Evolutionary conservation across 305 asterid genomes (phyloP).

Genomic region (Plantago coronopus): DNA sequence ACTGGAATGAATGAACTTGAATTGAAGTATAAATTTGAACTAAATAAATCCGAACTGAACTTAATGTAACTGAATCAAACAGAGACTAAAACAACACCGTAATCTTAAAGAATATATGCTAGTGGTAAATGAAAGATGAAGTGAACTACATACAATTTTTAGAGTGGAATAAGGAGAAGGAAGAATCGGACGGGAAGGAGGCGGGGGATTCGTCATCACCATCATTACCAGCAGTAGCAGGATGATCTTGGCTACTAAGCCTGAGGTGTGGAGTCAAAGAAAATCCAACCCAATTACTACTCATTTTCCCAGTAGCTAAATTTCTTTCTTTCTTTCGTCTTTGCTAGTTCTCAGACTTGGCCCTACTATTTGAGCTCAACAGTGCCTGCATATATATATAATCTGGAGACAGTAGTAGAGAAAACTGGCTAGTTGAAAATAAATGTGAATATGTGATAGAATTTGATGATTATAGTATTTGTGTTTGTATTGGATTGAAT

Average conservation of each 20-base stretch:
- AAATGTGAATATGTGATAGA: neutral
- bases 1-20: no score
- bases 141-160: constrained; percentile 26
- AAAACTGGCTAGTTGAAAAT: no score
- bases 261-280: constrained; percentile 57
- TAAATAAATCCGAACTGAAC: no score
- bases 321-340: constrained; percentile 4
- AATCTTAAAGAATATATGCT: no score
- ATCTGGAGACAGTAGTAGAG: no score
- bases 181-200: constrained; percentile 27
- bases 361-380: constrained; percentile 20
- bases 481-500: constrained; percentile 3
- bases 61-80: neutral
- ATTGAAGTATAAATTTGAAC: no score
- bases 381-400: no score
- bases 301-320: neutral
- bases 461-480: no score
- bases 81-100: neutral
- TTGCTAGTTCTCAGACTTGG: neutral
- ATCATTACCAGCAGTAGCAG: no score
- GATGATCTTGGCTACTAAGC: constrained; percentile 30
- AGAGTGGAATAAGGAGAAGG: constrained; percentile 31
- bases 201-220: constrained; percentile 27
- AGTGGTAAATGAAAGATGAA: no score
- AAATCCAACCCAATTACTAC: constrained; percentile 67